These are phyloP conservation scores for Lipomyces chichibuensis DNA, from an alignment of 805 yeast species.

Conservation along the genomic window DNA sequence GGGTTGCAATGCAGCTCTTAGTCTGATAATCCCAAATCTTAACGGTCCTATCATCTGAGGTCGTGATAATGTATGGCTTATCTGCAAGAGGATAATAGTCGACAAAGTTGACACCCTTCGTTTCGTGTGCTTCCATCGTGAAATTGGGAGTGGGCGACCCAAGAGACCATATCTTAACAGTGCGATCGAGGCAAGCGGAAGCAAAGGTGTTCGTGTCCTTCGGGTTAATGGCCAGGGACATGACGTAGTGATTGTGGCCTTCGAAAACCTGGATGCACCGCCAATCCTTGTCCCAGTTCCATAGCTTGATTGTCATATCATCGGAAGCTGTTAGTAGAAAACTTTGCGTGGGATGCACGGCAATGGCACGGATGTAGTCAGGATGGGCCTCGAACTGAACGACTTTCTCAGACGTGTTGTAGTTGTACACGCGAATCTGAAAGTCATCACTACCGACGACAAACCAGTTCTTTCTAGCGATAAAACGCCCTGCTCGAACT, in stretches of 20 bases:
- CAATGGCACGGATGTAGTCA: conserved; percentile 89
- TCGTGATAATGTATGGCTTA: conserved; percentile 89
- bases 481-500: conserved; percentile 90
- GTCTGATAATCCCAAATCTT: conserved; percentile 91
- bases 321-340: conserved; percentile 86
- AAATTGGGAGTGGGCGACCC: conserved; percentile 87
- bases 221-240: conserved; percentile 94
- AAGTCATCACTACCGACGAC: conserved; percentile 96
- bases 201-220: conserved; percentile 98
- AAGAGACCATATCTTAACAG: conserved; percentile 95
- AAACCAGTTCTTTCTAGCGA: conserved; percentile 96
- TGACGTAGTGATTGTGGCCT: conserved; percentile 94
- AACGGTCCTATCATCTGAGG: conserved; percentile 89
- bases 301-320: conserved; percentile 85
- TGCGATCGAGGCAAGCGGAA: conserved; percentile 92
- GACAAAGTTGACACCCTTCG: conserved; percentile 92
- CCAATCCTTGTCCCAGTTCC: conserved; percentile 99
- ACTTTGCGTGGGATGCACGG: conserved; percentile 93
- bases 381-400: conserved; percentile 98
- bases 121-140: conserved; percentile 86
- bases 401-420: conserved; percentile 92
- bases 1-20: conserved; percentile 88
- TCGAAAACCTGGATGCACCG: conserved; percentile 84
- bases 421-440: conserved; percentile 89
- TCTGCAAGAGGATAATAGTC: conserved; percentile 97